Percentiles rank a stretch among this genome's conserved stretches.
These are phyloP conservation scores for Alternaria brassicae DNA, from an alignment of 2,329 filamentous ascomycete species.

Conservation along the genomic window DNA sequence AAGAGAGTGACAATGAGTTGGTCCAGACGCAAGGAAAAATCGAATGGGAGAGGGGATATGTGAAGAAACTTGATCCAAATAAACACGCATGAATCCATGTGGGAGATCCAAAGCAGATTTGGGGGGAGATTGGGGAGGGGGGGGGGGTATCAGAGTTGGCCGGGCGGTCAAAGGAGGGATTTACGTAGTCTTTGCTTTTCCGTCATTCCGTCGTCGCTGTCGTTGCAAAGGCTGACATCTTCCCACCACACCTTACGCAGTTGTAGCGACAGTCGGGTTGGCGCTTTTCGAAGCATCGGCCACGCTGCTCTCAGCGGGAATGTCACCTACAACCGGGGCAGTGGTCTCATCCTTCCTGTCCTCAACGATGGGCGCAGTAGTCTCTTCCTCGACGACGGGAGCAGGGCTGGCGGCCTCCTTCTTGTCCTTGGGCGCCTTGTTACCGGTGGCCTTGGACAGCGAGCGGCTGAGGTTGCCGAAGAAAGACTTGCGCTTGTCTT, in stretches of 20 bases:
- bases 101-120: conserved; percentile 34
- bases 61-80: conserved; percentile 44
- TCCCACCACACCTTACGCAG: conserved; percentile 54
- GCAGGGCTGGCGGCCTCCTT: conserved; percentile 37
- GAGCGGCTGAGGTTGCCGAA: conserved; percentile 71
- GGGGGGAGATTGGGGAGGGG: too few relatives aligned
- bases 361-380: conserved; percentile 33
- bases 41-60: conserved; percentile 41
- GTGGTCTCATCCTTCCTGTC: conserved; percentile 40
- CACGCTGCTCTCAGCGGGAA: conserved; percentile 49
- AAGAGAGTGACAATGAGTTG: conserved; percentile 39
- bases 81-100: conserved; percentile 31
- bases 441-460: conserved; percentile 50
- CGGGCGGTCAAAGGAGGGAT: conserved; percentile 51
- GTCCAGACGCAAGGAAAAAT: conserved; percentile 34
- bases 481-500: conserved; percentile 85
- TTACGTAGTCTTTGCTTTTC: conserved; percentile 52
- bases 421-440: conserved; percentile 49
- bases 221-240: conserved; percentile 47
- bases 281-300: conserved; percentile 50
- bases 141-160: conserved; percentile 45
- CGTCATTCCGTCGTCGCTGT: conserved; percentile 54
- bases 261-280: conserved; percentile 50
- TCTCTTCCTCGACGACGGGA: conserved; percentile 43
- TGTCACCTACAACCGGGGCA: conserved; percentile 37